Conservation (phyloP, 2,329 filamentous ascomycete species). For the Paracamarosporium sp. region DNA sequence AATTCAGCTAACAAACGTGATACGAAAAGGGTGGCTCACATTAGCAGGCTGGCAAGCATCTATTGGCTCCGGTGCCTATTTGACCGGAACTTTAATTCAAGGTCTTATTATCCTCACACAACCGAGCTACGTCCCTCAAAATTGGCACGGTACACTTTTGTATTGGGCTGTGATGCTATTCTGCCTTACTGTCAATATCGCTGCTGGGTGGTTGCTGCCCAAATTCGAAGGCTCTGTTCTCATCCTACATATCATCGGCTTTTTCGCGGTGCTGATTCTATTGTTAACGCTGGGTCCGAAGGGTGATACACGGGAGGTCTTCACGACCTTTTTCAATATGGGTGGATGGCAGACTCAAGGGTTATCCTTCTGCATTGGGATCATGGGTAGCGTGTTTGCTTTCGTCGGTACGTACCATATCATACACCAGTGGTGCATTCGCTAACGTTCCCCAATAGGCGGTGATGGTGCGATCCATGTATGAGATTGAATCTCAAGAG, state of each 20-base stretch:
- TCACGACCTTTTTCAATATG: conserved; percentile 52
- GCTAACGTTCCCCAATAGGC: conserved; percentile 9
- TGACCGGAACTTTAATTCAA: conserved; percentile 36
- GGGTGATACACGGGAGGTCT: conserved; percentile 43
- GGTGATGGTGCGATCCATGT: conserved; percentile 48
- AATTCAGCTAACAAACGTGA: neutral
- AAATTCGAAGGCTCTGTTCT: conserved; percentile 53
- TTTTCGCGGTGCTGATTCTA: conserved; percentile 56
- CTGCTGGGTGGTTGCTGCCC: conserved; percentile 52
- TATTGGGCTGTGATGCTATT: conserved; percentile 53
- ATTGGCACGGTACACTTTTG: conserved; percentile 60
- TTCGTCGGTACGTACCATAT: neutral
- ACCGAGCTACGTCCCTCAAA: conserved; percentile 43
- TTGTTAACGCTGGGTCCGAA: conserved; percentile 50
- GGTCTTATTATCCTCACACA: conserved; percentile 47
- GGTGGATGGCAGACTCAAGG: conserved; percentile 51
- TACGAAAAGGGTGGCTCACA: conserved; percentile 48
- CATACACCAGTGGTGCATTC: neutral
- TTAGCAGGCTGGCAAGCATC: conserved; percentile 49
- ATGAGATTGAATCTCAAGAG: neutral
- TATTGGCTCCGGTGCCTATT: conserved; percentile 34
- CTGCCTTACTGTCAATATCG: conserved; percentile 52
- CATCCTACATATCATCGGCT: conserved; percentile 55
- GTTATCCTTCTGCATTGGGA: conserved; percentile 38
- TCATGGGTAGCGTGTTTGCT: neutral